Conservation (phyloP, 2,329 filamentous ascomycete species). For the Talaromyces marneffei region DNA sequence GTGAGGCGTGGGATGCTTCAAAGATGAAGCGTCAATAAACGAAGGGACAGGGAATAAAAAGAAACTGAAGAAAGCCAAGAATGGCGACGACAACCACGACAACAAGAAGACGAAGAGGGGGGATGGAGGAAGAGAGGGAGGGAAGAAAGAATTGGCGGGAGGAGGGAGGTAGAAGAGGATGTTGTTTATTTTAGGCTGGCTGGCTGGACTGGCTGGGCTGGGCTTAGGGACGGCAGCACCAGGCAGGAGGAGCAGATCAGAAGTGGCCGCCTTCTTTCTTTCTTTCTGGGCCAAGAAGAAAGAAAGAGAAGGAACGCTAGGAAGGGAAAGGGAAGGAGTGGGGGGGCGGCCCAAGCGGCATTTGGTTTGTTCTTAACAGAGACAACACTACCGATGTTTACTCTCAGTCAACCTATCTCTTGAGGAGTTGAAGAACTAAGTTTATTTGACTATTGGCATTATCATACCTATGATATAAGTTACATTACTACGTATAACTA, state of each 20-base stretch:
- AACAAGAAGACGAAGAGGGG: neutral
- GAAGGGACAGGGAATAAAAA: conserved; percentile 20
- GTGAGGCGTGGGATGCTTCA: conserved; percentile 1
- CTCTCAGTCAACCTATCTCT: neutral
- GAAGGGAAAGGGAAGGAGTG: conserved; percentile 5
- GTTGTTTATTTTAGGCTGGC: conserved; percentile 12
- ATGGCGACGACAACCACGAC: conserved; percentile 7
- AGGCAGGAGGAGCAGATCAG: neutral
- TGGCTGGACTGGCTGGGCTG: no score
- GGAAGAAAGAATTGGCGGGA: neutral
- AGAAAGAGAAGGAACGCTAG: conserved; percentile 13
- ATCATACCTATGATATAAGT: neutral
- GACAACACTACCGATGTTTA: neutral
- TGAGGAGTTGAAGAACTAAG: neutral
- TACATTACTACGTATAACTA: neutral
- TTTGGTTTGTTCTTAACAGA: neutral
- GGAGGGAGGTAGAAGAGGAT: neutral
- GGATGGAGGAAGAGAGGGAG: neutral
- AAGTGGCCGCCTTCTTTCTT: neutral
- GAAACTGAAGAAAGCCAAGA: conserved; percentile 14
- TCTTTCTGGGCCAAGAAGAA: neutral
- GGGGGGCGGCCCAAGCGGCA: conserved; percentile 5
- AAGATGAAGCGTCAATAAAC: conserved; percentile 17
- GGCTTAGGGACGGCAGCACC: neutral
- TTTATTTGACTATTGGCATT: neutral